Evolutionary conservation across 2,329 filamentous ascomycete species (phyloP), one percentile per base, ranked within the genome.

Genomic region (Penicillium rolfsii): DNA sequence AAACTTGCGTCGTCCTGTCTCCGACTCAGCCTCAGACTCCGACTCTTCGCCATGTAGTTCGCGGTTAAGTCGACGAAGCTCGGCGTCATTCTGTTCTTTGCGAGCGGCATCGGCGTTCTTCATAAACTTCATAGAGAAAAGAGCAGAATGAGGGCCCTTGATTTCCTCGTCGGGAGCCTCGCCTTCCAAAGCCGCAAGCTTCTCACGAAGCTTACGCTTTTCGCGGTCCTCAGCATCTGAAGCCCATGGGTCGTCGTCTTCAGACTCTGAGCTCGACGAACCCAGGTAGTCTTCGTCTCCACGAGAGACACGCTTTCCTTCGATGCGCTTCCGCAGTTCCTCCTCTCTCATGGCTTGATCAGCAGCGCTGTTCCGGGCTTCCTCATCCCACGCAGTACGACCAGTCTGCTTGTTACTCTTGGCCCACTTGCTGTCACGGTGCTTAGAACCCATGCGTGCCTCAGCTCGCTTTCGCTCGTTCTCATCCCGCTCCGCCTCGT

Each of bases 121-220:
- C 95, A 99, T 98, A 74, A 99, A 99, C 63, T 91, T 91, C 89
- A 99, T 92, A 55, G 85, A 85, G 76, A 91, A 87, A 6, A 99
- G 80, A 68, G 87, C 89, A 14, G 89, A 88, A 67, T 85, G 82
- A 0, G 85, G 85, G 19, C 73, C 73, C 40, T 75, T 74, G 40
- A 74, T 70, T 35, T 74, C 74, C 43, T 72, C 70, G 3, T 68
- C 70, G 19, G 79, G 76, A 16, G 79, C 79, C 6, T 74, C 79
- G 62, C 79, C 80, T 45, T 88, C 74, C 12, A 87, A 73, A 38
- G 81, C 78, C 40, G 75, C 68, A 7, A 83, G 72, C 67, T 82
- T 80, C 64, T 75, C 69, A 57, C 73, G 70, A 36, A 79, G 66
- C 59, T 75, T 76, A 33, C 67, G 66, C 35, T 73, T 73, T 66